Percentiles rank a stretch among this genome's conserved stretches.
Evolutionary conservation across 345 rosid species (phyloP).

Genomic region (Limnanthes douglasii): DNA sequence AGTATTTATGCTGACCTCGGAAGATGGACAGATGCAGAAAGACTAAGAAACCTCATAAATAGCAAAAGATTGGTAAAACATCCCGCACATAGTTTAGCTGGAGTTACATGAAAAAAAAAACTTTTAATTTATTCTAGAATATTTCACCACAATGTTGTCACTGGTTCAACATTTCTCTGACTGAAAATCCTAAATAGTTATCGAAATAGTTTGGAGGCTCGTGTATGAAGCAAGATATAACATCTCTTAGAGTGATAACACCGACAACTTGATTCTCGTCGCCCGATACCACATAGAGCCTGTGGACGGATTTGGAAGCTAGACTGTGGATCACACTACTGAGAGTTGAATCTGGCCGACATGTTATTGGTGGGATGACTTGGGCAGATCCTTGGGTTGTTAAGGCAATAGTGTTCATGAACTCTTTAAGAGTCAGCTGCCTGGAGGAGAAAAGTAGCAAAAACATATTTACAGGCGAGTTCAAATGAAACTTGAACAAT

Average conservation of each 20-base stretch:
- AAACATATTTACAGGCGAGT: background rate
- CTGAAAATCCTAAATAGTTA: constrained; percentile 37
- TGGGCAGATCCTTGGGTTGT: constrained; percentile 23
- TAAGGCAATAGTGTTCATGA: constrained; percentile 34
- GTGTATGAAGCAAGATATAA: constrained; percentile 67
- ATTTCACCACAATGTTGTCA: constrained; percentile 11
- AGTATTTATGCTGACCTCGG: constrained; percentile 37
- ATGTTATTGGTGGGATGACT: constrained; percentile 42
- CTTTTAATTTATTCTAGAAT: background rate
- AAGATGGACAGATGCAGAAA: constrained; percentile 43
- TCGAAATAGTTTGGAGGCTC: constrained; percentile 71
- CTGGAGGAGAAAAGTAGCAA: constrained; percentile 15
- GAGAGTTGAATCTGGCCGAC: constrained; percentile 41
- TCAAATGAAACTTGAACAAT: background rate
- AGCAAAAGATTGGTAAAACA: constrained; percentile 28
- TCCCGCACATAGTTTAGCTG: constrained; percentile 30
- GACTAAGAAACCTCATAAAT: constrained; percentile 26
- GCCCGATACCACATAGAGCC: constrained; percentile 44
- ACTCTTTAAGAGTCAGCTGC: constrained; percentile 47
- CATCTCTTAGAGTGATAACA: constrained; percentile 80
- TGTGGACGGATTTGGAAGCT: constrained; percentile 53
- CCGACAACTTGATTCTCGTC: constrained; percentile 46
- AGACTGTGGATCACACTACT: constrained; percentile 57
- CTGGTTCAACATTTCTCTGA: constrained; percentile 36
- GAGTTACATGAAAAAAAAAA: constrained; percentile 17